These are phyloP conservation scores for Fusarium sambucinum DNA, from an alignment of 2,329 filamentous ascomycete species.

Conservation along the genomic window DNA sequence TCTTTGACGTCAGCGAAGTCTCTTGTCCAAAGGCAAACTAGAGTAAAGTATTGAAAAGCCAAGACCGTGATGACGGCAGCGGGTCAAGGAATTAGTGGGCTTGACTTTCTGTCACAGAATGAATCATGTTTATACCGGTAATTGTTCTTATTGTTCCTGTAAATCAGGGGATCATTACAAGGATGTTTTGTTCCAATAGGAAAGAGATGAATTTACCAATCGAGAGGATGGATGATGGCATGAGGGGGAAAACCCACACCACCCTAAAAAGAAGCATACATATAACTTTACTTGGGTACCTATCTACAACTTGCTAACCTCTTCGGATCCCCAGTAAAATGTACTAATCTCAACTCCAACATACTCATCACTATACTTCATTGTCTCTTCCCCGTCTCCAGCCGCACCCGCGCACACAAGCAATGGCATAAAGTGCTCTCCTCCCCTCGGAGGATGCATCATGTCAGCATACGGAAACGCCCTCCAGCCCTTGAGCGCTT, in stretches of 20 bases:
- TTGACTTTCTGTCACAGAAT: not conserved
- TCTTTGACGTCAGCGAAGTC: slow-evolving; percentile 39
- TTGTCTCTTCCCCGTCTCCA: slow-evolving; percentile 57
- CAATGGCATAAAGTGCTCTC: slow-evolving; percentile 71
- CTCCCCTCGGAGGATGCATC: slow-evolving; percentile 66
- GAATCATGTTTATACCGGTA: not conserved
- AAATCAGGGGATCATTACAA: slow-evolving; percentile 27
- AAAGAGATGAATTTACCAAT: slow-evolving; percentile 16
- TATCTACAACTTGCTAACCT: slow-evolving; percentile 29
- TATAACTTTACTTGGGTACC: slow-evolving; percentile 5
- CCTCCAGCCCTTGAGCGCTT: slow-evolving; percentile 61
- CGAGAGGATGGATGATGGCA: not conserved
- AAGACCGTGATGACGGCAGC: slow-evolving; percentile 41
- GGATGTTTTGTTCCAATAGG: slow-evolving; percentile 17
- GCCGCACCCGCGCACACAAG: slow-evolving; percentile 67
- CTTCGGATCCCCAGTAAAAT: slow-evolving; percentile 64
- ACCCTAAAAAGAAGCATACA: slow-evolving; percentile 28
- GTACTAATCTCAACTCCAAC: slow-evolving; percentile 64
- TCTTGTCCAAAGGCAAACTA: not conserved
- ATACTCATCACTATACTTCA: slow-evolving; percentile 63
- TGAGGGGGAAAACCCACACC: slow-evolving; percentile 8
- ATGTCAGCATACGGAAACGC: slow-evolving; percentile 60
- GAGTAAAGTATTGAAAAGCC: slow-evolving; percentile 15
- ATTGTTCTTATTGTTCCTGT: slow-evolving; percentile 35
- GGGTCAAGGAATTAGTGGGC: slow-evolving; percentile 37